phyloP scores from a whole-genome alignment of 2,329 filamentous ascomycete genomes.

The Colletotrichum melonis region DNA sequence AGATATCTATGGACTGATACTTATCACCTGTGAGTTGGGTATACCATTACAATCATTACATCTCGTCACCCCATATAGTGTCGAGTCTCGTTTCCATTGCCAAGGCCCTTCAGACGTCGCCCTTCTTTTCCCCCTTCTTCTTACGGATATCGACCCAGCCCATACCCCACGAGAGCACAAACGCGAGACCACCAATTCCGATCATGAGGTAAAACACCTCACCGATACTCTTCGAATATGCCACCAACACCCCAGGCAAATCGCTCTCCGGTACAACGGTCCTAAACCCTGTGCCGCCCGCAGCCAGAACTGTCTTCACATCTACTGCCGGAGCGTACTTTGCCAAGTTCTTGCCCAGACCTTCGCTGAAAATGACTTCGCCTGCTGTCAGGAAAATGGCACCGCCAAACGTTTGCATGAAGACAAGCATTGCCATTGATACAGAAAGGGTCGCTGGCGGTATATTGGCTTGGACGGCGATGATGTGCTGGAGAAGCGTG shows the following conservation, averaged over 20 bases:
- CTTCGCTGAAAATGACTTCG: constrained; percentile 37
- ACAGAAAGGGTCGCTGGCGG: constrained; percentile 40
- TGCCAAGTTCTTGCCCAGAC: background rate
- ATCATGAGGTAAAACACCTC: constrained; percentile 45
- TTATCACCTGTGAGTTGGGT: background rate
- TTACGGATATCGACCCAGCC: constrained; percentile 59
- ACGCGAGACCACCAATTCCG: constrained; percentile 43
- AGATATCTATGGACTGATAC: background rate
- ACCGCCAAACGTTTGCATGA: constrained; percentile 58
- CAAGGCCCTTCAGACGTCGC: background rate
- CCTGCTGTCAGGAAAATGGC: constrained; percentile 56
- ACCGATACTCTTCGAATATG: constrained; percentile 52
- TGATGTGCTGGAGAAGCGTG: constrained; percentile 29
- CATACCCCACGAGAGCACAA: constrained; percentile 54
- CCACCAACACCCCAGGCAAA: constrained; percentile 49
- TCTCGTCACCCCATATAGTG: background rate
- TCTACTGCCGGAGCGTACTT: constrained; percentile 45
- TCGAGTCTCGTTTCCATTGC: background rate
- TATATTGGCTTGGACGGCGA: constrained; percentile 44
- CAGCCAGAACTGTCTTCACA: constrained; percentile 48
- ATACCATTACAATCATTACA: background rate
- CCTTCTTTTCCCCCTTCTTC: constrained; percentile 37
- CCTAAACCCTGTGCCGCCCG: constrained; percentile 55
- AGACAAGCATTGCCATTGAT: constrained; percentile 42
- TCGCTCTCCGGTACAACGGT: constrained; percentile 43